A percentile compares a stretch with the other conserved stretches of the same genome.
These are phyloP conservation scores for Ceratocystis variospora DNA, from an alignment of 2,329 filamentous ascomycete genomes.

Conservation along the genomic window DNA sequence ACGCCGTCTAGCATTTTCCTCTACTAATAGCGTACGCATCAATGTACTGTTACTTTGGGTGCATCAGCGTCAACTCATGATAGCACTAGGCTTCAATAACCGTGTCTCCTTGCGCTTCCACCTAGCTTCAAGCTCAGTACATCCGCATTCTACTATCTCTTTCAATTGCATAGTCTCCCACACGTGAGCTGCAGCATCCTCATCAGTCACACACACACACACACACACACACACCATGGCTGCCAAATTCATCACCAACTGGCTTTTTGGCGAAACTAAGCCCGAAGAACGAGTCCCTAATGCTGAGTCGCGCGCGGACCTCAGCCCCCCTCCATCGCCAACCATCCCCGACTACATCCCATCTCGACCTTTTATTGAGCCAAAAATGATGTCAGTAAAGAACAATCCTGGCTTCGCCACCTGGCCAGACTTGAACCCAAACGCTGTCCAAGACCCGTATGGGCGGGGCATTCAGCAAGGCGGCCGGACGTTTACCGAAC, in stretches of 20 bases:
- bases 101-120: no score
- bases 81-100: no score
- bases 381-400: neutral
- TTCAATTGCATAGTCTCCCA: no score
- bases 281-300: neutral
- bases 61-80: no score
- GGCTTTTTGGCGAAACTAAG: neutral
- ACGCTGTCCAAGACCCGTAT: neutral
- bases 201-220: neutral
- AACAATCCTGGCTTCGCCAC: neutral
- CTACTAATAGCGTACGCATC: no score
- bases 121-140: no score
- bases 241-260: neutral
- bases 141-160: no score
- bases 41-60: no score
- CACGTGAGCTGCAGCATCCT: neutral
- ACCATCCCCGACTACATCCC: neutral
- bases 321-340: neutral
- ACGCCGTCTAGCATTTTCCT: no score
- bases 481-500: slow-evolving; percentile 15
- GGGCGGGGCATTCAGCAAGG: neutral
- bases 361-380: neutral
- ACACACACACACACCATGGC: neutral
- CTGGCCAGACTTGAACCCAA: neutral
- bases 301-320: slow-evolving; percentile 6